Base-by-base conservation (phyloP, 2,329 filamentous ascomycete genomes). In the Trichothecium sympodiale region DNA sequence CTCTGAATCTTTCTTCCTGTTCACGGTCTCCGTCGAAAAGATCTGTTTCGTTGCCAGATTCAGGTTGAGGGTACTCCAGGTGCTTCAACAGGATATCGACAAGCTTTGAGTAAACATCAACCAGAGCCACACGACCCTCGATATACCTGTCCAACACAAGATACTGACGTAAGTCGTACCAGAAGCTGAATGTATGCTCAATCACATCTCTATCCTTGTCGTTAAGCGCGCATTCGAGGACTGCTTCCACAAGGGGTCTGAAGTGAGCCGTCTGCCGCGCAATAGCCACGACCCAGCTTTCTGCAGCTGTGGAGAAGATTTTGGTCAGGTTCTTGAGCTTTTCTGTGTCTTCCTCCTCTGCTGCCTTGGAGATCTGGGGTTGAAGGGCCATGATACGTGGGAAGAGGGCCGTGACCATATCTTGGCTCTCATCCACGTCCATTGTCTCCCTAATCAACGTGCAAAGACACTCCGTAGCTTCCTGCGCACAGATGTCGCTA, bases 111-210 rank as follows among this genome's bases (percentile, higher is more conserved):
- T 86, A 98, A 32, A 95, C 65, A 45, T 93, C 84, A 26, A 84
- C 69, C 37, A 86, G 74, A 48, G 83, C 71, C 43, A 86, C 59
- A 35, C 88, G 77, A 29, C 88, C 83, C 48, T 87, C 74, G 35
- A 84, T 83, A 54, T 95, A 98, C 46, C 81, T 81, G 26, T 96
- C 89, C 36, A 98, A 61, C 2, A 88, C 87, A 33, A 98, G 69
- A 55, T 94, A 95, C 56, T 95, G 87, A 66, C 98, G 98, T 32
- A 98, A 71, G 54, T 98, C 91, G 55, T 93, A 96, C 91, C 91
- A 98, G 63, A 98, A 96, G 46, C 77, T 78, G 60, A 98, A 98
- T 0, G 93, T 98, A 50, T 91, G 78, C 36, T 86, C 84, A 43
- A 98, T 87, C 4, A 88, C 86, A 46, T 98, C 91, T 42, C 83